Conservation (phyloP, 2,329 filamentous ascomycete genomes). For the Stemphylium beticola region DNA sequence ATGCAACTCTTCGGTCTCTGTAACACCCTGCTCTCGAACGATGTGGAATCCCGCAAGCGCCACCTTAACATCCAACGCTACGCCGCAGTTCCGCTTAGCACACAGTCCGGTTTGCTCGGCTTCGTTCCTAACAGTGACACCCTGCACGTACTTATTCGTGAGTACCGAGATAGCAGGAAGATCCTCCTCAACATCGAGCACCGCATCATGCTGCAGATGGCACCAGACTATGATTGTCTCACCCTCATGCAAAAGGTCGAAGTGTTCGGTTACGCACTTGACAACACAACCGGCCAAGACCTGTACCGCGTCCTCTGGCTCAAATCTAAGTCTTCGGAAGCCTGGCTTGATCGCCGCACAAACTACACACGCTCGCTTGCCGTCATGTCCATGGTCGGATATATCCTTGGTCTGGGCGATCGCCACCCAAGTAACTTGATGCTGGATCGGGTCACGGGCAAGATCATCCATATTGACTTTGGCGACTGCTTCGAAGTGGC, state of each 20-base stretch:
- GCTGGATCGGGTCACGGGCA: conserved; percentile 93
- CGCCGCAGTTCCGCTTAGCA: conserved; percentile 94
- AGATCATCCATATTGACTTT: conserved; percentile 98
- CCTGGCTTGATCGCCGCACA: conserved; percentile 96
- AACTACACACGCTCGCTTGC: conserved; percentile 97
- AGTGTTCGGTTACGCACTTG: conserved; percentile 97
- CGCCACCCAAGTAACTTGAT: conserved; percentile 97
- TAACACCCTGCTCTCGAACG: conserved; percentile 91
- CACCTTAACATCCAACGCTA: conserved; percentile 97
- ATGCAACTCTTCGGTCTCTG: conserved; percentile 99
- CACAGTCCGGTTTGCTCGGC: conserved; percentile 91
- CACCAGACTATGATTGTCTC: conserved; percentile 96
- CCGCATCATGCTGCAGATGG: conserved; percentile 99
- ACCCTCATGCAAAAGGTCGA: conserved; percentile 99
- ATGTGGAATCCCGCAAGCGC: conserved; percentile 95
- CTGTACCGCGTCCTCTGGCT: conserved; percentile 97
- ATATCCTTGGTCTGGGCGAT: conserved; percentile 95
- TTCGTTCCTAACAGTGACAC: conserved; percentile 99
- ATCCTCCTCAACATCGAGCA: conserved; percentile 99
- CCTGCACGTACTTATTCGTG: conserved; percentile 91
- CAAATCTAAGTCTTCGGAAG: conserved; percentile 97
- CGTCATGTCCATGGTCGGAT: conserved; percentile 99
- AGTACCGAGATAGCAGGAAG: conserved; percentile 96
- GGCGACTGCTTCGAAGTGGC: conserved; percentile 99
- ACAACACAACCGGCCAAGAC: conserved; percentile 99